Percentiles rank a stretch among this genome's conserved stretches.
Conservation (phyloP, 768 basidiomycete genomes). For the Boletus vinaceobasis region DNA sequence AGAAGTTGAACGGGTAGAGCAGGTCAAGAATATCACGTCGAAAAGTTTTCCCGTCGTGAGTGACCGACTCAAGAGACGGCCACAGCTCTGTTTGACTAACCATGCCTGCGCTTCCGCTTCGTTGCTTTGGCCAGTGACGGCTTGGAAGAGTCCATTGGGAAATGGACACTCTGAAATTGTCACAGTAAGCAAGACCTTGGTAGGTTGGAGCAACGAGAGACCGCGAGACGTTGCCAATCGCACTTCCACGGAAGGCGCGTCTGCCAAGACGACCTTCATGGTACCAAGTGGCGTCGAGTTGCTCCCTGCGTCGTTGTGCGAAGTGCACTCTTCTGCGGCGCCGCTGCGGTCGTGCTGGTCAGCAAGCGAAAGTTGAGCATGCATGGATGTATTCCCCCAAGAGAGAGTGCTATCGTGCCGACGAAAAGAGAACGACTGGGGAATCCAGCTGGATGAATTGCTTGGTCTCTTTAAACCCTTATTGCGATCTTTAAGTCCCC, state of each 20-base stretch:
- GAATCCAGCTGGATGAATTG: background rate
- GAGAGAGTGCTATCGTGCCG: background rate
- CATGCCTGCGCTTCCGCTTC: background rate
- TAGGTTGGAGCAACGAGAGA: background rate
- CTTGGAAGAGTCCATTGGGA: constrained; percentile 12
- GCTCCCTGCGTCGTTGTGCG: background rate
- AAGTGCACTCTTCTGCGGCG: background rate
- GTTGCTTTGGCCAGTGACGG: background rate
- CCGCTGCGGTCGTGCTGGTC: background rate
- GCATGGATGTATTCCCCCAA: constrained; percentile 17
- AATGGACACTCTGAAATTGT: constrained; percentile 16
- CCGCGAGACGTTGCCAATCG: background rate
- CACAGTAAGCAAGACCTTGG: constrained; percentile 10
- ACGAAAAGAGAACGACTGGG: constrained; percentile 9
- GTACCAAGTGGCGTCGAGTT: background rate
- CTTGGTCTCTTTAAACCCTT: no score
- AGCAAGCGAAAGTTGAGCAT: constrained; percentile 5
- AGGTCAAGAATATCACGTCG: constrained; percentile 21
- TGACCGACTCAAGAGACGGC: constrained; percentile 8
- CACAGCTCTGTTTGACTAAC: constrained; percentile 4
- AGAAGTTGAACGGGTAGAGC: background rate
- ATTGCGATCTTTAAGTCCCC: no score
- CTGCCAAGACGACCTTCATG: constrained; percentile 3
- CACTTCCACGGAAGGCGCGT: background rate
- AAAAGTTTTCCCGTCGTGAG: constrained; percentile 17